Evolutionary conservation across 441 rosid species (phyloP).

Genomic region (Erysimum cheiri): DNA sequence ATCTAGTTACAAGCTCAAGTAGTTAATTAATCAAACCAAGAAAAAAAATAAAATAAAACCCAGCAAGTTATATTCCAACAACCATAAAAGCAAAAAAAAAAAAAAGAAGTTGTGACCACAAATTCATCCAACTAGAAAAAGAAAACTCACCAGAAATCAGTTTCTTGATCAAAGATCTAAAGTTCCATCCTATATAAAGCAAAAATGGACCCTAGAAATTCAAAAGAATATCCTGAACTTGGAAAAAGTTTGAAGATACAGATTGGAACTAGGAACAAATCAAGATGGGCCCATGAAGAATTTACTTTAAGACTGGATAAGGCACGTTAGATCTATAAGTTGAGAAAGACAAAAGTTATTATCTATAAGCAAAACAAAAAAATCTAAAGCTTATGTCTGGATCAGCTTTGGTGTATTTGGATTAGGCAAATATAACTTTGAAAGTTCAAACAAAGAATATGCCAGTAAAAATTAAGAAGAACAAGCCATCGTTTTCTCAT

Average conservation of each 20-base stretch:
- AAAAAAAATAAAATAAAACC: not conserved
- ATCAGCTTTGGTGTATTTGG: slow-evolving; percentile 32
- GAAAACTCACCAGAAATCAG: slow-evolving; percentile 23
- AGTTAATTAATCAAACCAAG: not conserved
- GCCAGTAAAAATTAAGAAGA: slow-evolving; percentile 36
- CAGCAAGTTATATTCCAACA: slow-evolving; percentile 6
- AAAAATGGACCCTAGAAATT: slow-evolving; percentile 20
- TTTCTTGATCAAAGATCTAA: slow-evolving; percentile 20
- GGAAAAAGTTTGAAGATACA: slow-evolving; percentile 25
- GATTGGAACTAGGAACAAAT: slow-evolving; percentile 41
- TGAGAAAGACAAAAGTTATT: slow-evolving; percentile 26
- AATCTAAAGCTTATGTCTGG: slow-evolving; percentile 34
- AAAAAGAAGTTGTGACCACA: slow-evolving; percentile 22
- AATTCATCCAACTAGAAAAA: slow-evolving; percentile 12
- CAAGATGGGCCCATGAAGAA: slow-evolving; percentile 42
- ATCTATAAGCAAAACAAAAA: slow-evolving; percentile 32
- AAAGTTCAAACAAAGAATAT: slow-evolving; percentile 38
- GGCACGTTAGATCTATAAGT: slow-evolving; percentile 35
- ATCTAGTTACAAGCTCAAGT: slow-evolving; percentile 4
- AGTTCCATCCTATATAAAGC: slow-evolving; percentile 14
- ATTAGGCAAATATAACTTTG: slow-evolving; percentile 16
- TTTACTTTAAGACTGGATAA: slow-evolving; percentile 31
- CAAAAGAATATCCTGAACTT: slow-evolving; percentile 18
- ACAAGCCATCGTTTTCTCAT: slow-evolving; percentile 41
- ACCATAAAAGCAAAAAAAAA: slow-evolving; percentile 8